Percentiles rank a stretch among this genome's conserved stretches.
Conservation (phyloP, 1,284 basidiomycete species). For the Peniophora sp. region DNA sequence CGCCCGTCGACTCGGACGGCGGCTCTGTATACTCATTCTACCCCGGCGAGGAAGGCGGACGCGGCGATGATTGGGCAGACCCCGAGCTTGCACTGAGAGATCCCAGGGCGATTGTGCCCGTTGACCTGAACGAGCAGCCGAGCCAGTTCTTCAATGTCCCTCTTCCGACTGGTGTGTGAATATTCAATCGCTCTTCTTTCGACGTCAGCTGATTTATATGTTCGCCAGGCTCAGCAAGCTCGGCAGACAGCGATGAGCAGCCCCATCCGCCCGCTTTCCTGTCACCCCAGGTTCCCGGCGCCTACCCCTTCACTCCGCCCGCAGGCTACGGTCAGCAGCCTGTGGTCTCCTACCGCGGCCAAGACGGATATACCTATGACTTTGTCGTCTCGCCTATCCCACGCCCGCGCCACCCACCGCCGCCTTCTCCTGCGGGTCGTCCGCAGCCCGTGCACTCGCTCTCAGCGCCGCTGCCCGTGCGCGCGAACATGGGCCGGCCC, state of each 20-base stretch:
- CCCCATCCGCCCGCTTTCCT: no score
- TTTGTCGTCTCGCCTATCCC: not conserved
- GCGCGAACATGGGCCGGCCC: not conserved
- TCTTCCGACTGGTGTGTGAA: no score
- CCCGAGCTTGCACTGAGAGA: conserved; percentile 7
- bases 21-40: not conserved
- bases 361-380: not conserved
- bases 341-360: not conserved
- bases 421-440: not conserved
- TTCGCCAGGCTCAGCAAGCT: no score
- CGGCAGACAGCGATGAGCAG: no score
- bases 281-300: not conserved
- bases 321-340: no score
- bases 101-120: not conserved
- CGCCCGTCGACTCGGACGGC: conserved; percentile 18
- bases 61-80: conserved; percentile 12
- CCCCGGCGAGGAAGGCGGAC: conserved; percentile 7
- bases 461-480: not conserved
- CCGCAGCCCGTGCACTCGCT: not conserved
- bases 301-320: not conserved
- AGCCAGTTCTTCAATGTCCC: not conserved
- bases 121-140: not conserved
- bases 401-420: not conserved
- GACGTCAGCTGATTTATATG: no score
- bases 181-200: no score